phyloP scores from a whole-genome alignment of 2,329 filamentous ascomycete genomes.

The Xylaria sp. region DNA sequence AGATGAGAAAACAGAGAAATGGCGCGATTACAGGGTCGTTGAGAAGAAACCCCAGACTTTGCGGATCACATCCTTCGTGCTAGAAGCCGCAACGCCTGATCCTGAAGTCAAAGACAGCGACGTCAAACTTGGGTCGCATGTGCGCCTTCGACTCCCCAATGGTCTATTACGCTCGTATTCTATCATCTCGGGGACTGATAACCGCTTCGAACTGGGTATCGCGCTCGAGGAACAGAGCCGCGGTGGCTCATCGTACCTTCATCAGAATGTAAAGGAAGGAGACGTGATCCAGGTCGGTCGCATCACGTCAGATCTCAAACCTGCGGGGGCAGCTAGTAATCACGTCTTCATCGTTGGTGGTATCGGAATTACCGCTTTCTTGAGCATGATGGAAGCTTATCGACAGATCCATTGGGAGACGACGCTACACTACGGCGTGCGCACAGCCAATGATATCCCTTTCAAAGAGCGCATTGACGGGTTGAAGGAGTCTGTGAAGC shows the following conservation, averaged over 20 bases:
- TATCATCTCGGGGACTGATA: conserved; percentile 56
- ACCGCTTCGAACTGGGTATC: conserved; percentile 63
- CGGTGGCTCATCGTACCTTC: conserved; percentile 66
- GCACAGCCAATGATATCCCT: conserved; percentile 57
- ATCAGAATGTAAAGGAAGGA: conserved; percentile 53
- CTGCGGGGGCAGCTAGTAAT: conserved; percentile 54
- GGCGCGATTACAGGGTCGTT: conserved; percentile 54
- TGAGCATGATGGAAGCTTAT: conserved; percentile 53
- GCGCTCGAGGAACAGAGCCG: conserved; percentile 60
- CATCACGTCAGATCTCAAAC: conserved; percentile 56
- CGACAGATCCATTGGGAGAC: conserved; percentile 54
- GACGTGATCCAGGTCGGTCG: conserved; percentile 57
- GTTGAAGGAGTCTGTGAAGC: conserved; percentile 49
- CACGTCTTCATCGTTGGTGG: conserved; percentile 70
- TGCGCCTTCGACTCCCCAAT: conserved; percentile 61
- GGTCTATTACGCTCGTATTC: conserved; percentile 66
- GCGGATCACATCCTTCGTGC: conserved; percentile 56
- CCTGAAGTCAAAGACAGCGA: conserved; percentile 43
- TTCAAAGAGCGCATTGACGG: conserved; percentile 55
- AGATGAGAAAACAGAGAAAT: conserved; percentile 39
- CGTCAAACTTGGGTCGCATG: conserved; percentile 55
- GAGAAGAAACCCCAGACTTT: conserved; percentile 58
- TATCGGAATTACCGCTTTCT: conserved; percentile 70
- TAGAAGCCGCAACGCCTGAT: conserved; percentile 52
- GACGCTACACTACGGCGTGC: conserved; percentile 64